Evolutionary conservation across 2,329 filamentous ascomycete species (phyloP).

Genomic region (Penicillium rolfsii): DNA sequence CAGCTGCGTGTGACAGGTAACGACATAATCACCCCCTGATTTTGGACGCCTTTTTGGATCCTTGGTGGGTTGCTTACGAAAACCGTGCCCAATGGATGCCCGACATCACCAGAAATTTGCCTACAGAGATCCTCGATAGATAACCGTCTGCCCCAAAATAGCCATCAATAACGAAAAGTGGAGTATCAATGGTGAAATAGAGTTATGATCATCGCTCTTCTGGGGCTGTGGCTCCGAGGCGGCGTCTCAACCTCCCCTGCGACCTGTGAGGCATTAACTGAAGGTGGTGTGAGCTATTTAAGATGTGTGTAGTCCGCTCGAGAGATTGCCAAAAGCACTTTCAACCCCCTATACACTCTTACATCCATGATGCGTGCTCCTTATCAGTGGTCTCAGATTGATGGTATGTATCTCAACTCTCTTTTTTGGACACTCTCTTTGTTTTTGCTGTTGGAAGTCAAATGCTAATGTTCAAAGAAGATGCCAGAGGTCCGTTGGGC

Average conservation of each 20-base stretch:
- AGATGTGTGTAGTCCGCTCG: neutral
- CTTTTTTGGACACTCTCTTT: neutral
- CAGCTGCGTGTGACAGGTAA: constrained; percentile 4
- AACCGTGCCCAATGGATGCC: constrained; percentile 21
- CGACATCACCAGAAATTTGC: constrained; percentile 12
- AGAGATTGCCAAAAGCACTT: too few relatives aligned
- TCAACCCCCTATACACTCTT: neutral
- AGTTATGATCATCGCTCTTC: neutral
- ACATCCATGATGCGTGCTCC: neutral
- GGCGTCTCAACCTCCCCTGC: neutral
- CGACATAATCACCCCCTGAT: constrained; percentile 13
- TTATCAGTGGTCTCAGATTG: neutral
- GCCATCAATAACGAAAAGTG: neutral
- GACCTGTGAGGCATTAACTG: neutral
- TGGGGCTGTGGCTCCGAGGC: constrained; percentile 7
- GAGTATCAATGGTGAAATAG: neutral
- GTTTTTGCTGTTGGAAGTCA: neutral
- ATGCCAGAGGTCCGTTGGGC: neutral
- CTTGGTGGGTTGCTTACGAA: neutral
- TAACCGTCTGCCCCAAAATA: neutral
- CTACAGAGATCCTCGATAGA: constrained; percentile 9
- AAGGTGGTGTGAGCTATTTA: neutral
- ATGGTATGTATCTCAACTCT: neutral
- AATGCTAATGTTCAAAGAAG: neutral
- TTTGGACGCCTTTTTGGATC: neutral